phyloP scores from a whole-genome alignment of 495 filamentous ascomycete genomes.

The Penicillium daleae region DNA sequence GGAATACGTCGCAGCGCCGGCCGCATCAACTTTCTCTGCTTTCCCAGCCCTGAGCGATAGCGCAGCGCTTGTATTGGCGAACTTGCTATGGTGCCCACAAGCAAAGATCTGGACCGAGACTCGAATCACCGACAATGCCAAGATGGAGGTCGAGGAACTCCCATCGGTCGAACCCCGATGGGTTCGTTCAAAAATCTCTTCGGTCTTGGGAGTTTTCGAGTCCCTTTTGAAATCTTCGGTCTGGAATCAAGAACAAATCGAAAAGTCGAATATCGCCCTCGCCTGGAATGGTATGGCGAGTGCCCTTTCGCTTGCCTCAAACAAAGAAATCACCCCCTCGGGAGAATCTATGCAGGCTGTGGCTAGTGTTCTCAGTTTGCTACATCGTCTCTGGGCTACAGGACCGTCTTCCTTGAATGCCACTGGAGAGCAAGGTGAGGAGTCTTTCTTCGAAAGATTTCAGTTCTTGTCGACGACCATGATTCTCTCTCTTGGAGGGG shows the following conservation, averaged over 20 bases:
- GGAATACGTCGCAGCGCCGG: slow-evolving; percentile 61
- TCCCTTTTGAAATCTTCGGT: slow-evolving; percentile 61
- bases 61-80: slow-evolving; percentile 66
- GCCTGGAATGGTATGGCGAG: slow-evolving; percentile 73
- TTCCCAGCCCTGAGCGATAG: slow-evolving; percentile 46
- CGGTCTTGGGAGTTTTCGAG: slow-evolving; percentile 66
- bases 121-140: slow-evolving; percentile 60
- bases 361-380: slow-evolving; percentile 65
- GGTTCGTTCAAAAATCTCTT: slow-evolving; percentile 70
- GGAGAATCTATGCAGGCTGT: slow-evolving; percentile 79
- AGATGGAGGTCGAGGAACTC: slow-evolving; percentile 69
- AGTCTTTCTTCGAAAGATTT: slow-evolving; percentile 64
- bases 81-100: slow-evolving; percentile 68
- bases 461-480: slow-evolving; percentile 62
- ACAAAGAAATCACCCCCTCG: slow-evolving; percentile 88
- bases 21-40: slow-evolving; percentile 38
- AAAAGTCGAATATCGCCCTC: slow-evolving; percentile 46
- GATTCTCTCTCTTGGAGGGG: slow-evolving; percentile 66
- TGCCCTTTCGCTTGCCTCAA: slow-evolving; percentile 74
- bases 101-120: slow-evolving; percentile 73
- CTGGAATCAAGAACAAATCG: slow-evolving; percentile 51
- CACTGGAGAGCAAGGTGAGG: slow-evolving; percentile 24
- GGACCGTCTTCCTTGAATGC: slow-evolving; percentile 46
- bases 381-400: slow-evolving; percentile 68
- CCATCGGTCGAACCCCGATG: slow-evolving; percentile 82